phyloP scores from a whole-genome alignment of 768 basidiomycete genomes.

The Terana coerulea region DNA sequence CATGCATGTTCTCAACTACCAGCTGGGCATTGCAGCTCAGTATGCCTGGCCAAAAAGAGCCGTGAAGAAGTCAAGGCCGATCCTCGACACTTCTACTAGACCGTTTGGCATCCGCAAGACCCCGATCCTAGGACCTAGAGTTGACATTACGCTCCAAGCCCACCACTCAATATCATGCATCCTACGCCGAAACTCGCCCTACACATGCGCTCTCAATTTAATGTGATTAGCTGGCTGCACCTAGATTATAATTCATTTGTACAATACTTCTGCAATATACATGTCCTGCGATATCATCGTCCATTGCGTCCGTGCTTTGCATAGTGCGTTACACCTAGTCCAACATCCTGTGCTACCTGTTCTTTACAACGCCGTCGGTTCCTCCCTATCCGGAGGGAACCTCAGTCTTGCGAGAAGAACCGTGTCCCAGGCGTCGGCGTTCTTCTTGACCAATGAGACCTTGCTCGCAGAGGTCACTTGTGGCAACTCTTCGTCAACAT shows the following conservation, averaged over 20 bases:
- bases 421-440: slow-evolving; percentile 43
- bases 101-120: neutral
- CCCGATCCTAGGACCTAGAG: neutral
- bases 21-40: slow-evolving; percentile 1
- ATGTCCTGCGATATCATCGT: too few species aligned
- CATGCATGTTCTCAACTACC: neutral
- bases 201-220: too few species aligned
- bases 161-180: too few species aligned
- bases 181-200: too few species aligned
- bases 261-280: too few species aligned
- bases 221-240: too few species aligned
- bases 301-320: too few species aligned
- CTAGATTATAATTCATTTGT: too few species aligned
- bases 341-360: too few species aligned
- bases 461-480: slow-evolving; percentile 41
- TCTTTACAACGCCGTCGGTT: slow-evolving; percentile 52
- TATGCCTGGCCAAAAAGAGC: neutral
- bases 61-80: neutral
- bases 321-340: too few species aligned
- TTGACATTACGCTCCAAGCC: neutral
- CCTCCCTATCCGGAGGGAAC: slow-evolving; percentile 57
- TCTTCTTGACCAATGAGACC: slow-evolving; percentile 43
- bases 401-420: slow-evolving; percentile 61
- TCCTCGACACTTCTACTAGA: neutral
- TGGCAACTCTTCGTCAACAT: slow-evolving; percentile 36